phyloP scores from a whole-genome alignment of 768 basidiomycete species.

The Leccinum boreale region DNA sequence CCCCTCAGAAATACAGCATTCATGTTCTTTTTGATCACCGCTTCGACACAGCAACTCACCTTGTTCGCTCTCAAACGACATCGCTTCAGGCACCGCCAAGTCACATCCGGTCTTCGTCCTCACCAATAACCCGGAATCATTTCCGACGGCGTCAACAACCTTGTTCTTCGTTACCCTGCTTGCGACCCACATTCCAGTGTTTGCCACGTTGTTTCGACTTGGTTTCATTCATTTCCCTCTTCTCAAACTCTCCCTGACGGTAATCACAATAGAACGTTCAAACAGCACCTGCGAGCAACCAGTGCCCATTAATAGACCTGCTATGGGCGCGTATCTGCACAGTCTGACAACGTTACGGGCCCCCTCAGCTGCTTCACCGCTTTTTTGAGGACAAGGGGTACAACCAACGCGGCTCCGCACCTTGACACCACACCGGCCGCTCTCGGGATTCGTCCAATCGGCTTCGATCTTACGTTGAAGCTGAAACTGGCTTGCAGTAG shows the following conservation, averaged over 20 bases:
- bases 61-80: not conserved
- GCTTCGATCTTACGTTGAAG: not conserved
- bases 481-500: not conserved
- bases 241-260: not conserved
- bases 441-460: not conserved
- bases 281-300: not conserved
- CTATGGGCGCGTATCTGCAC: not conserved
- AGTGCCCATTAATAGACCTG: not conserved
- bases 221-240: not conserved
- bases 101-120: not conserved
- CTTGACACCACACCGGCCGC: not conserved
- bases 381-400: not conserved
- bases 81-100: not conserved
- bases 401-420: not conserved
- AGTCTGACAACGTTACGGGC: not conserved
- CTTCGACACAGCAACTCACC: not conserved
- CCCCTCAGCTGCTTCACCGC: not conserved
- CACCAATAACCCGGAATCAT: not conserved
- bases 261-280: not conserved
- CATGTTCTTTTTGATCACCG: not conserved
- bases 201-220: not conserved
- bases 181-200: not conserved
- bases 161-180: not conserved
- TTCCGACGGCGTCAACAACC: not conserved
- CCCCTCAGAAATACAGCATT: conserved; percentile 1